These are phyloP conservation scores for Eucalyptus curtisii DNA, from an alignment of 345 rosid species.

Conservation along the genomic window DNA sequence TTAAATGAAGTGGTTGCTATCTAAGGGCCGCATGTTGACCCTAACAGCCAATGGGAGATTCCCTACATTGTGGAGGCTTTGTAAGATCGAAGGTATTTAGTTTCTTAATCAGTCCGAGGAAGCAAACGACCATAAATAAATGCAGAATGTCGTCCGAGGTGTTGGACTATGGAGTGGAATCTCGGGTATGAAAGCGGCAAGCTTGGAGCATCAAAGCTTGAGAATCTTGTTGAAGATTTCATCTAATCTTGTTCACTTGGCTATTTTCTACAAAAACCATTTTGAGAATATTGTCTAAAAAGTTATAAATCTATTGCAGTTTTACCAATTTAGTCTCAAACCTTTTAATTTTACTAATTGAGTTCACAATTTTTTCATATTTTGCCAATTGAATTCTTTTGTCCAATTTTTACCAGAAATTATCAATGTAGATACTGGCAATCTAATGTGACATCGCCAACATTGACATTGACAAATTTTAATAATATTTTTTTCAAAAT, in stretches of 20 bases:
- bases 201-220: not conserved
- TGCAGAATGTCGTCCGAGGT: not conserved
- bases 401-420: no score
- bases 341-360: no score
- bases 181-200: not conserved
- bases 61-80: not conserved
- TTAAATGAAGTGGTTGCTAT: not conserved
- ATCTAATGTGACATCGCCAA: fast-evolving
- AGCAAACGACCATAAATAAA: not conserved
- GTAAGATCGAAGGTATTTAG: not conserved
- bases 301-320: no score
- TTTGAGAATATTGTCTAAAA: no score
- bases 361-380: no score
- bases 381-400: no score
- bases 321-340: no score
- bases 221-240: not conserved
- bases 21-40: not conserved
- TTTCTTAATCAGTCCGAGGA: not conserved
- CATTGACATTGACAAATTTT: no score
- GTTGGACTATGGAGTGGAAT: not conserved
- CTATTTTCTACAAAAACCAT: not conserved
- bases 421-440: fast-evolving
- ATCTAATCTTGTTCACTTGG: not conserved
- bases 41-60: not conserved
- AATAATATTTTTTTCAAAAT: no score